phyloP scores from a whole-genome alignment of 139 green algal species.

The Deuterostichococcus epilithicus region DNA sequence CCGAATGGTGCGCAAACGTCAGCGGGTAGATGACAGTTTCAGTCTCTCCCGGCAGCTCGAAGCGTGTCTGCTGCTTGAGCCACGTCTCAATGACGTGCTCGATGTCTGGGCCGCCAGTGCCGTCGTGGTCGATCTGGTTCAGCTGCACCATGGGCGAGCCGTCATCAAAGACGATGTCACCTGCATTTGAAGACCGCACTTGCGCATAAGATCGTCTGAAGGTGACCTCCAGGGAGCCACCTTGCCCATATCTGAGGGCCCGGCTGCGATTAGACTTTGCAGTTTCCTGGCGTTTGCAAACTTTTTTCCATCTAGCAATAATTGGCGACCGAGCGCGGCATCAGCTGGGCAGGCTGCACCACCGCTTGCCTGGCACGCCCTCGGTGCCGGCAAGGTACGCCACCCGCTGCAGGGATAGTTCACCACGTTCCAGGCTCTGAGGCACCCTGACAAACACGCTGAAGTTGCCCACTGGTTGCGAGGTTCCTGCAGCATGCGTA shows the following conservation, averaged over 20 bases:
- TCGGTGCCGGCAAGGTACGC: neutral
- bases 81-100: neutral
- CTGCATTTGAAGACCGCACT: neutral
- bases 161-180: neutral
- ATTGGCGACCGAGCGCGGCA: too few relatives aligned
- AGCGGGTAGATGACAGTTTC: neutral
- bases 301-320: too few relatives aligned
- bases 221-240: too few relatives aligned
- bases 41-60: neutral
- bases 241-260: too few relatives aligned
- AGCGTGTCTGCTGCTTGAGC: neutral
- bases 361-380: neutral
- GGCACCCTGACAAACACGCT: neutral
- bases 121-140: neutral
- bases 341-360: too few relatives aligned
- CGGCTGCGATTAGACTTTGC: too few relatives aligned
- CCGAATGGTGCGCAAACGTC: neutral
- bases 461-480: neutral
- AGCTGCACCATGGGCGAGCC: neutral
- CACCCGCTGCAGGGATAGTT: neutral
- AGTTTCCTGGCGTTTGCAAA: too few relatives aligned
- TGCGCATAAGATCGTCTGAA: too few relatives aligned
- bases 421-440: neutral
- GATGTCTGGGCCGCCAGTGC: neutral
- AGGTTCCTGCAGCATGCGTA: too few relatives aligned